Conservation (phyloP, 2,329 filamentous ascomycete species). For the Fusarium oligoseptatum region DNA sequence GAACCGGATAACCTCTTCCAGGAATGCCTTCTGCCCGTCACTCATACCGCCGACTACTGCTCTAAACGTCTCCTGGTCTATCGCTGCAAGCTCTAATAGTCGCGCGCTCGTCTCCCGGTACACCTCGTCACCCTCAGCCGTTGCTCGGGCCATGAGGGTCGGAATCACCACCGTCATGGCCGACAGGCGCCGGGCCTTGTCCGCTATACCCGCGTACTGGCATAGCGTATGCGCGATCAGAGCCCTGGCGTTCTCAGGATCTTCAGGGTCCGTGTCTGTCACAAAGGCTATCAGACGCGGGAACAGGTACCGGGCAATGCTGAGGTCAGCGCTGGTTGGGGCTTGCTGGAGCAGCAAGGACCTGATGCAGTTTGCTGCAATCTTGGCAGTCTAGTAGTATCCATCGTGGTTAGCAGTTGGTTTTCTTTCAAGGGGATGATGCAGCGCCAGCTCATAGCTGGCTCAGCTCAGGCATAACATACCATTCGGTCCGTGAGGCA, state of each 20-base stretch:
- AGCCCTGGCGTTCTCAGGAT: conserved; percentile 80
- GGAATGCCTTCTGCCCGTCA: conserved; percentile 77
- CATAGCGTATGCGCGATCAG: conserved; percentile 82
- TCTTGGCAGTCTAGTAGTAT: conserved; percentile 77
- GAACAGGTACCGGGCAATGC: conserved; percentile 80
- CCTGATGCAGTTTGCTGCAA: conserved; percentile 89
- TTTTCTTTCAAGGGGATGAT: neutral
- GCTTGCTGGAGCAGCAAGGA: conserved; percentile 80
- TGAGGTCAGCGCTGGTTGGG: conserved; percentile 75
- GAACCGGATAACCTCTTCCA: conserved; percentile 84
- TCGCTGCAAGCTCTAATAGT: conserved; percentile 84
- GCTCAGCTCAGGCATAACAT: conserved; percentile 54
- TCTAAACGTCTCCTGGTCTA: conserved; percentile 80
- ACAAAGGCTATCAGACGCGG: conserved; percentile 83
- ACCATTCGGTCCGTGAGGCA: conserved; percentile 85
- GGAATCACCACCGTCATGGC: conserved; percentile 84
- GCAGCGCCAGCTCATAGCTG: neutral
- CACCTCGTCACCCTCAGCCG: conserved; percentile 69
- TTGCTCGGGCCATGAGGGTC: conserved; percentile 79
- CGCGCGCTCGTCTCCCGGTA: conserved; percentile 81
- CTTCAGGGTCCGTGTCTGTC: conserved; percentile 76
- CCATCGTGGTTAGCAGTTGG: conserved; percentile 31
- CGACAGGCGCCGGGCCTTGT: conserved; percentile 61
- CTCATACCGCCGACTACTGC: conserved; percentile 79
- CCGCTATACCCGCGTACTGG: conserved; percentile 71